Evolutionary conservation across 1,284 basidiomycete genomes (phyloP).

Genomic region (Coniferiporia sulphurascens): DNA sequence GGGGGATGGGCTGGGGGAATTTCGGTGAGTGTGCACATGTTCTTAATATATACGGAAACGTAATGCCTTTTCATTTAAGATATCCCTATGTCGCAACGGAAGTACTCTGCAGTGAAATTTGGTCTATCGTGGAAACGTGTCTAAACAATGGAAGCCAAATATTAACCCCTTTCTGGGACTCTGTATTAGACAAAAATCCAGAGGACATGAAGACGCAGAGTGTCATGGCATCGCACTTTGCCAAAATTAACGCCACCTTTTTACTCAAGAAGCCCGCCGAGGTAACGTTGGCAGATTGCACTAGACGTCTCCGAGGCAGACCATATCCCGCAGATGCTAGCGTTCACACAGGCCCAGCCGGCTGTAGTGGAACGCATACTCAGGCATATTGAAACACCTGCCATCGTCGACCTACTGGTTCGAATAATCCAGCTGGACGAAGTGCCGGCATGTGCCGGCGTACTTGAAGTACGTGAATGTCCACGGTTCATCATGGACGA

Average conservation of each 20-base stretch:
- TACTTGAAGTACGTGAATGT: slow-evolving; percentile 72
- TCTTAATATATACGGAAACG: not conserved
- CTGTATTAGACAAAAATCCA: slow-evolving; percentile 72
- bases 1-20: slow-evolving; percentile 65
- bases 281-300: slow-evolving; percentile 44
- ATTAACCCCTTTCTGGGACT: slow-evolving; percentile 89
- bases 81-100: slow-evolving; percentile 95
- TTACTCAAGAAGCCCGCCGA: slow-evolving; percentile 86
- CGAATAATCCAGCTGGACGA: slow-evolving; percentile 93
- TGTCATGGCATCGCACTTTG: slow-evolving; percentile 77
- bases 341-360: slow-evolving; percentile 84
- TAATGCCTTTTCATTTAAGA: slow-evolving; percentile 37
- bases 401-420: slow-evolving; percentile 90
- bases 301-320: slow-evolving; percentile 25
- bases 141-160: slow-evolving; percentile 69
- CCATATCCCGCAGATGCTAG: slow-evolving; percentile 70
- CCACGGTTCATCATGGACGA: slow-evolving; percentile 26
- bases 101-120: slow-evolving; percentile 93
- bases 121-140: slow-evolving; percentile 90
- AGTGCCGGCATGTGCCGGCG: slow-evolving; percentile 72
- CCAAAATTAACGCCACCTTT: slow-evolving; percentile 86
- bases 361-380: slow-evolving; percentile 81
- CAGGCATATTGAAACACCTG: slow-evolving; percentile 82
- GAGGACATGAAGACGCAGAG: slow-evolving; percentile 76
- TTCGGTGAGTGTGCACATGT: slow-evolving; percentile 55